Evolutionary conservation across 2,329 filamentous ascomycete genomes (phyloP), one percentile per base, ranked within the genome.

Genomic region (Penicillium janthinellum): DNA sequence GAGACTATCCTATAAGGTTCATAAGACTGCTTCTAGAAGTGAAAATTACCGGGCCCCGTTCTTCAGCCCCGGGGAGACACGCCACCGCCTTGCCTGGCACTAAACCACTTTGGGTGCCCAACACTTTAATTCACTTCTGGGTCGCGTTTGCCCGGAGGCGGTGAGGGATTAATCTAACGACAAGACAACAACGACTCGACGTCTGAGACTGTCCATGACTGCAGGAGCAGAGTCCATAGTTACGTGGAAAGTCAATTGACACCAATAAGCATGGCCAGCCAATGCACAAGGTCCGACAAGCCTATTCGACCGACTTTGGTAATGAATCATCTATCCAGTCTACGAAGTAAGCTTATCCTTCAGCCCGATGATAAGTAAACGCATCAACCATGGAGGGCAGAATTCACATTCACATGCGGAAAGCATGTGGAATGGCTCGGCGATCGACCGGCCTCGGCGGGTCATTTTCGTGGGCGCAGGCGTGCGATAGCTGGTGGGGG

Each of bases 391-490:
- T 22, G 22, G 22, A 22, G 22, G 7, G 31, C 31, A 37, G 5
- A 37, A 14, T 3, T 12, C 11, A 28, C 44, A 31, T 64, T 64
- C 64, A 66, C 64, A 66, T 63, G 64, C 47, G 57, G 41, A 25
- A 44, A 54, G 50, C 49, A 60, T 58, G 45, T 62, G 58, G 58
- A 38, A 39, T 34, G 50, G 56, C 42, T 25, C 47, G 54, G 56
- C 38, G 48, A 63, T 60, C 57, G 53, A 61, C 39, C 59, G 58
- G 41, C 65, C 65, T 67, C 65, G 63, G 63, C 63, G 65, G 63
- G 63, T 65, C 58, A 49, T 65, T 67, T 62, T 67, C 64, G 64
- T 65, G 45, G 22, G 47, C 34, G 48, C 50, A 47, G 54, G 20
- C 51, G 42, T 55, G 12, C 48, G 51, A 52, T 55, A 31, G 2